phyloP scores from a whole-genome alignment of 768 basidiomycete genomes.

The Suillus paluster region DNA sequence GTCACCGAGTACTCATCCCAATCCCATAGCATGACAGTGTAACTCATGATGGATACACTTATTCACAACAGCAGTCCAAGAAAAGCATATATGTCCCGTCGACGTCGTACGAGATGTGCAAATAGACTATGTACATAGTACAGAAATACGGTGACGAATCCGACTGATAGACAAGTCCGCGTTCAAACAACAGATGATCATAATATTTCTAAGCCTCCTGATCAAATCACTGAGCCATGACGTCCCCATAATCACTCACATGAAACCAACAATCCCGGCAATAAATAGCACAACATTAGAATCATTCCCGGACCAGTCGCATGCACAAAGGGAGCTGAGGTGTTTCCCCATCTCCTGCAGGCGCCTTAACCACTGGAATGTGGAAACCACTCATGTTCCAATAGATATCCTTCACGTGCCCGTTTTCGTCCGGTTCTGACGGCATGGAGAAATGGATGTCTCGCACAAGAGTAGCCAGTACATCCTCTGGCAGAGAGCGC shows the following conservation, averaged over 20 bases:
- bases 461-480: constrained; percentile 28
- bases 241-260: constrained; percentile 31
- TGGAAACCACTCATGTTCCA: constrained; percentile 31
- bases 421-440: constrained; percentile 14
- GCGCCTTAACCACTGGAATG: constrained; percentile 27
- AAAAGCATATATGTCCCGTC: too few relatives aligned
- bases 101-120: too few relatives aligned
- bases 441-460: constrained; percentile 28
- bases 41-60: constrained; percentile 5
- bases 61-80: too few relatives aligned
- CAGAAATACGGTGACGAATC: too few relatives aligned
- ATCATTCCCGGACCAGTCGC: neutral
- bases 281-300: neutral
- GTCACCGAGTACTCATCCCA: neutral
- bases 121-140: too few relatives aligned
- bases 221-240: neutral
- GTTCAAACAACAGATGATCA: too few relatives aligned
- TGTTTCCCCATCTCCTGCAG: constrained; percentile 28
- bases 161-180: too few relatives aligned
- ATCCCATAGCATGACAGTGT: constrained; percentile 11
- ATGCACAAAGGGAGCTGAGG: constrained; percentile 23
- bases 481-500: constrained; percentile 21
- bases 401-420: constrained; percentile 24
- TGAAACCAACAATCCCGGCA: constrained; percentile 15
- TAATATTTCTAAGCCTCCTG: too few relatives aligned